Evolutionary conservation across 768 basidiomycete genomes (phyloP).

Genomic region (Boletus eberwhitei): DNA sequence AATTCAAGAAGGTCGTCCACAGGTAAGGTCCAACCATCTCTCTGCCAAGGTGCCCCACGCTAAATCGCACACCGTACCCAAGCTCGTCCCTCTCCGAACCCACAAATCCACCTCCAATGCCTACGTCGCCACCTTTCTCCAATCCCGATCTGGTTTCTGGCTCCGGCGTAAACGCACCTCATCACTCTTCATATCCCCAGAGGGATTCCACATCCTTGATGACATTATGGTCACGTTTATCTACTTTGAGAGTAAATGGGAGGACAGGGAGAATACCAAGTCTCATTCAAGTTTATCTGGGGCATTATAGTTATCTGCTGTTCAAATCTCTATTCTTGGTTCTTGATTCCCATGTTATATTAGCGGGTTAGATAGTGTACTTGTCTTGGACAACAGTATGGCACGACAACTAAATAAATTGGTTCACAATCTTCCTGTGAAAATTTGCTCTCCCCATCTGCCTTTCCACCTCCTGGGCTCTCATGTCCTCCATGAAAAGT

Average conservation of each 20-base stretch:
- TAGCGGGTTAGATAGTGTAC: background rate
- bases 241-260: constrained; percentile 33
- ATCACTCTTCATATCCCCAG: constrained; percentile 27
- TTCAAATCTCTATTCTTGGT: background rate
- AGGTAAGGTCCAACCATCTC: constrained; percentile 12
- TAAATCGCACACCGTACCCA: background rate
- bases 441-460: constrained; percentile 15
- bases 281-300: constrained; percentile 8
- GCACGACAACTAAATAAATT: constrained; percentile 6
- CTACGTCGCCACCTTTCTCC: constrained; percentile 30
- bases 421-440: constrained; percentile 7
- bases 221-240: constrained; percentile 37
- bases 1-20: constrained; percentile 18
- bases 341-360: background rate
- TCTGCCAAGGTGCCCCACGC: too few species aligned
- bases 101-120: background rate
- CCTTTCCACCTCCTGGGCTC: constrained; percentile 12
- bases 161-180: constrained; percentile 15
- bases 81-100: constrained; percentile 26
- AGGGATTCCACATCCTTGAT: constrained; percentile 30
- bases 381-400: background rate
- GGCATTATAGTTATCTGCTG: background rate
- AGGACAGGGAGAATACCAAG: constrained; percentile 20
- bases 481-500: background rate
- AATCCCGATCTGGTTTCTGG: constrained; percentile 13